A percentile compares a stretch with the other conserved stretches of the same genome.
These are phyloP conservation scores for Solioccasus polychromus DNA, from an alignment of 768 basidiomycete genomes.

Conservation along the genomic window DNA sequence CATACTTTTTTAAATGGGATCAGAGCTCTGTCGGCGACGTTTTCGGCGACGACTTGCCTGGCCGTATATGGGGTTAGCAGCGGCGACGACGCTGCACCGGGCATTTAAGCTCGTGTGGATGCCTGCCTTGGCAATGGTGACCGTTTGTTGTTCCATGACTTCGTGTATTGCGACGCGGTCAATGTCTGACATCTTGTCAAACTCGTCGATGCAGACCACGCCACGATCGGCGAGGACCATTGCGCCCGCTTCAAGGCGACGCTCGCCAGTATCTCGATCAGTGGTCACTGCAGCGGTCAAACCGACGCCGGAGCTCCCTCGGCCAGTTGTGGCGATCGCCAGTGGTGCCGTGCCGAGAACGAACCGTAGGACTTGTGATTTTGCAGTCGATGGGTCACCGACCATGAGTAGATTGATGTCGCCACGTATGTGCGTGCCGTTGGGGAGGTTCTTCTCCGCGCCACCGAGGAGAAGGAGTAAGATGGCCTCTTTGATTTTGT, in stretches of 20 bases:
- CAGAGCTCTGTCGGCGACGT: constrained; percentile 3
- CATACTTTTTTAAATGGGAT: constrained; percentile 66
- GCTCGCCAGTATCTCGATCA: constrained; percentile 96
- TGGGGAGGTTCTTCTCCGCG: constrained; percentile 94
- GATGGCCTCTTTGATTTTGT: constrained; percentile 93
- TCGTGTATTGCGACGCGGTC: constrained; percentile 99
- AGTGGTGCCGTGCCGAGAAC: constrained; percentile 94
- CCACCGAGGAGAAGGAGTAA: constrained; percentile 92
- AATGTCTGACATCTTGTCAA: constrained; percentile 99
- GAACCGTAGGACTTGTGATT: constrained; percentile 94
- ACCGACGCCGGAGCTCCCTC: constrained; percentile 98
- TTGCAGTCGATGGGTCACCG: constrained; percentile 98
- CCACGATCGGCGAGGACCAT: constrained; percentile 99
- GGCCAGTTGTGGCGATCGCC: constrained; percentile 96
- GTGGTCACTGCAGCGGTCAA: constrained; percentile 97
- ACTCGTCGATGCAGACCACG: constrained; percentile 99
- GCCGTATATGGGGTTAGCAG: constrained; percentile 98
- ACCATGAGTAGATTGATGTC: constrained; percentile 99
- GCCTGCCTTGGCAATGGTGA: constrained; percentile 98
- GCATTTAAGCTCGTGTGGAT: constrained; percentile 99
- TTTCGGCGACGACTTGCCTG: constrained; percentile 54
- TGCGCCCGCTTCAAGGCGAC: constrained; percentile 94
- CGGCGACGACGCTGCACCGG: constrained; percentile 95
- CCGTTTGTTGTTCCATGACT: constrained; percentile 99
- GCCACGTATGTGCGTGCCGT: constrained; percentile 98